Evolutionary conservation across 2,329 filamentous ascomycete genomes (phyloP), one percentile per base, ranked within the genome.

Genomic region (Pleurostoma richardsiae): DNA sequence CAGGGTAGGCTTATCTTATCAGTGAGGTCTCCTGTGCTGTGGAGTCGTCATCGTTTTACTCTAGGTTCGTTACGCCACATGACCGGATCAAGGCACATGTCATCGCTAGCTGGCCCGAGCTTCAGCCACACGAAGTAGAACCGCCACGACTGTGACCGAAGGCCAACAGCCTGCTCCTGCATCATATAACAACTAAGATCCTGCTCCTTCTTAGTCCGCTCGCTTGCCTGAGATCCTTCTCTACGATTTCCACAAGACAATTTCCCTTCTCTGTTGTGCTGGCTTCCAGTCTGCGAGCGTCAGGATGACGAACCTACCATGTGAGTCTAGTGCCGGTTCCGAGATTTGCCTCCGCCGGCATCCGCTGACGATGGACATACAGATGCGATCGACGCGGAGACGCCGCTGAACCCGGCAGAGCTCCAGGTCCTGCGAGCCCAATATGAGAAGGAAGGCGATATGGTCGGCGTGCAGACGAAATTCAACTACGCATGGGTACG

Each of bases 401-500:
- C 88, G 88, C 88, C 94, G 56, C 80, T 99, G 53, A 95, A 94
- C 71, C 83, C 89, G 47, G 87, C 89, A 43, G 94, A 99, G 70
- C 85, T 99, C 50, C 85, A 91, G 67, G 94, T 97, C 52, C 79
- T 99, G 45, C 88, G 92, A 54, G 78, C 88, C 50, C 94, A 99
- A 68, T 99, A 94, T 66, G 92, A 97, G 65, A 96, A 96, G 65
- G 94, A 99, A 72, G 94, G 92, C 56, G 89, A 95, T 60, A 95
- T 95, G 75, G 92, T 96, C 51, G 91, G 92, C 50, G 82, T 99
- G 39, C 94, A 99, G 70, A 99, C 94, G 52, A 97, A 97, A 67
- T 99, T 99, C 81, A 99, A 99, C 82, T 97, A 92, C 68, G 92
- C 94, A 64, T 99, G 94, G 94, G 90, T 95, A 81, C 48, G 75